Conservation (phyloP, 495 filamentous ascomycete genomes). For the Xylaria bambusicola region DNA sequence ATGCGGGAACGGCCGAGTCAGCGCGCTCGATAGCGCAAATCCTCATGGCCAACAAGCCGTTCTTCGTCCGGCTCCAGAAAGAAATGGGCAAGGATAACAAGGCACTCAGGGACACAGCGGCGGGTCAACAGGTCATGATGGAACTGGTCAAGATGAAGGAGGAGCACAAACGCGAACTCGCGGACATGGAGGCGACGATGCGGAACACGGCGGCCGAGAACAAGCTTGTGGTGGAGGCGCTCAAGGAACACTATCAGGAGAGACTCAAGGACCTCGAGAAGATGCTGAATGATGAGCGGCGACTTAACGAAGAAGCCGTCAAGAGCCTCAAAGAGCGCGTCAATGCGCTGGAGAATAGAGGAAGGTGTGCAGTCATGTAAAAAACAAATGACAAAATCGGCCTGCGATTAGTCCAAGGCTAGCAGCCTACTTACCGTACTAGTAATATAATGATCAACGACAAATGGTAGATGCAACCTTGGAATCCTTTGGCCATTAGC, state of each 20-base stretch:
- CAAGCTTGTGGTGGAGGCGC: constrained; percentile 23
- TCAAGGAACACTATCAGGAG: constrained; percentile 23
- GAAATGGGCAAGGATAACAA: constrained; percentile 38
- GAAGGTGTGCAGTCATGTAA: constrained; percentile 25
- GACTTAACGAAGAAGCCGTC: constrained; percentile 21
- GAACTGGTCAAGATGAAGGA: constrained; percentile 32
- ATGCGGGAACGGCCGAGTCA: constrained; percentile 32
- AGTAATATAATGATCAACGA: background rate
- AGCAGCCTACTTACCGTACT: background rate
- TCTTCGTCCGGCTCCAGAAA: constrained; percentile 40
- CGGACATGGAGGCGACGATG: constrained; percentile 25
- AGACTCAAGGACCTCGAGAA: constrained; percentile 22
- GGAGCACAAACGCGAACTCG: constrained; percentile 29
- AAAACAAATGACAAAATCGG: constrained; percentile 2
- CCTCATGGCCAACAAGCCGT: constrained; percentile 25
- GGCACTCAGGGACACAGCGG: constrained; percentile 38
- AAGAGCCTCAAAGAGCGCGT: constrained; percentile 18
- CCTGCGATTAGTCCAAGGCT: no score
- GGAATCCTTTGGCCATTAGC: no score
- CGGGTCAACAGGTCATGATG: constrained; percentile 33
- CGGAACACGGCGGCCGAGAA: constrained; percentile 29
- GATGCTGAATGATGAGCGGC: constrained; percentile 18
- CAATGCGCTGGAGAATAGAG: constrained; percentile 12
- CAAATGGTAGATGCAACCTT: no score
- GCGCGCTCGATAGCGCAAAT: constrained; percentile 29